A percentile compares a stretch with the other conserved stretches of the same genome.
Evolutionary conservation across 768 basidiomycete species (phyloP).

Genomic region (Naganishia antarctica): DNA sequence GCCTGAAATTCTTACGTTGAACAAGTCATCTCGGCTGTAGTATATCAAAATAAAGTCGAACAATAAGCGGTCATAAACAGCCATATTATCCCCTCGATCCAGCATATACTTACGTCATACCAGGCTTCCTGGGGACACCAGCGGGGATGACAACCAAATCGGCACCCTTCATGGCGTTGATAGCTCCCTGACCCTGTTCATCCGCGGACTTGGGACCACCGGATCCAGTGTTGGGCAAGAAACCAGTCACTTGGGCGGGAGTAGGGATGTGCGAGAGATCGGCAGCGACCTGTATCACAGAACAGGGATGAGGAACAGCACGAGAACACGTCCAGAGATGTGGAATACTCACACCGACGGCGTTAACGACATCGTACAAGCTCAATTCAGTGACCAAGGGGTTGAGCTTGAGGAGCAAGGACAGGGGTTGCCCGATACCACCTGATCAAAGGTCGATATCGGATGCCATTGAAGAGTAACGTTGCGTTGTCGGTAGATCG

Average conservation of each 20-base stretch:
- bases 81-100: background rate
- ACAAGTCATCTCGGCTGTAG: conserved; percentile 45
- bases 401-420: conserved; percentile 86
- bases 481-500: conserved; percentile 11
- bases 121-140: conserved; percentile 82
- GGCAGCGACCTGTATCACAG: conserved; percentile 62
- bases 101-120: conserved; percentile 48
- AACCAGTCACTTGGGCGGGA: conserved; percentile 62
- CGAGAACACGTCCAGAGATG: background rate
- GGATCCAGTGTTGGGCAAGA: conserved; percentile 34
- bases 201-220: conserved; percentile 55
- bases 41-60: background rate
- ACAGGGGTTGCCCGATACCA: conserved; percentile 97
- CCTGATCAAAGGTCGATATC: conserved; percentile 38
- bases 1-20: conserved; percentile 17
- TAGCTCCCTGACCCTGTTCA: conserved; percentile 57
- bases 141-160: conserved; percentile 92
- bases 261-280: conserved; percentile 95
- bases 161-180: conserved; percentile 75
- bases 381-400: conserved; percentile 76
- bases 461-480: background rate
- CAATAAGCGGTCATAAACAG: background rate
- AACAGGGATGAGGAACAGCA: background rate
- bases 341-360: conserved; percentile 64
- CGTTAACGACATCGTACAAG: conserved; percentile 91